A percentile compares a stretch with the other conserved stretches of the same genome.
Conservation (phyloP, 495 filamentous ascomycete species). For the Paragyromitra xinjiangensis region DNA sequence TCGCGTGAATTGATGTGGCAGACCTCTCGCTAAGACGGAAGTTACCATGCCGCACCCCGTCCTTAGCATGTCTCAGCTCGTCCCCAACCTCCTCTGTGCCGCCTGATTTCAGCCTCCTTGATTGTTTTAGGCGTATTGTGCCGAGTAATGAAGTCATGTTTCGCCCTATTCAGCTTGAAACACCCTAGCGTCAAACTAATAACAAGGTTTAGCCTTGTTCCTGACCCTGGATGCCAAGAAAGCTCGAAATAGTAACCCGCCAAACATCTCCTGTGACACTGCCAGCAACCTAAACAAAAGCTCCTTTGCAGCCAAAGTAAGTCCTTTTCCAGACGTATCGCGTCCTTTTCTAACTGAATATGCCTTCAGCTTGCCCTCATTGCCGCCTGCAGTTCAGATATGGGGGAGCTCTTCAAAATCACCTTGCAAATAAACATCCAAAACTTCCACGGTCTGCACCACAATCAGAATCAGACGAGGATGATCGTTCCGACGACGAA, state of each 20-base stretch:
- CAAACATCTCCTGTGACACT: neutral
- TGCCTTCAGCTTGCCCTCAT: neutral
- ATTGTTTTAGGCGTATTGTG: neutral
- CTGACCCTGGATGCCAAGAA: neutral
- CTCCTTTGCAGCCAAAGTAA: neutral
- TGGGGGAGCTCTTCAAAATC: neutral
- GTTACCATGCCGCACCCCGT: neutral
- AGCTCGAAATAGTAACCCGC: too few relatives aligned
- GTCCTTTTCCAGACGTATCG: neutral
- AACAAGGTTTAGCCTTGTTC: neutral
- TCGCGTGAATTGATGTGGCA: too few relatives aligned
- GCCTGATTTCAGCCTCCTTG: neutral
- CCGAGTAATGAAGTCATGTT: neutral
- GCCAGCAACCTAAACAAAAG: neutral
- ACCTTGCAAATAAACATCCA: neutral
- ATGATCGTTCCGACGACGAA: neutral
- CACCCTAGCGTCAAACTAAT: neutral
- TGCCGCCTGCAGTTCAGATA: neutral
- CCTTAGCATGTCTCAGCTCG: fast-evolving
- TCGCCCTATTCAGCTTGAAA: neutral
- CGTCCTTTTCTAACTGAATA: neutral
- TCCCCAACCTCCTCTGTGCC: neutral
- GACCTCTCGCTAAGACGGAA: too few relatives aligned
- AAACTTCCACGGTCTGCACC: neutral
- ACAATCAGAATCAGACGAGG: neutral